A percentile compares a stretch with the other conserved stretches of the same genome.
These are phyloP conservation scores for Aphanomyces invadans DNA, from an alignment of 352 stramenopile genomes.

Conservation along the genomic window DNA sequence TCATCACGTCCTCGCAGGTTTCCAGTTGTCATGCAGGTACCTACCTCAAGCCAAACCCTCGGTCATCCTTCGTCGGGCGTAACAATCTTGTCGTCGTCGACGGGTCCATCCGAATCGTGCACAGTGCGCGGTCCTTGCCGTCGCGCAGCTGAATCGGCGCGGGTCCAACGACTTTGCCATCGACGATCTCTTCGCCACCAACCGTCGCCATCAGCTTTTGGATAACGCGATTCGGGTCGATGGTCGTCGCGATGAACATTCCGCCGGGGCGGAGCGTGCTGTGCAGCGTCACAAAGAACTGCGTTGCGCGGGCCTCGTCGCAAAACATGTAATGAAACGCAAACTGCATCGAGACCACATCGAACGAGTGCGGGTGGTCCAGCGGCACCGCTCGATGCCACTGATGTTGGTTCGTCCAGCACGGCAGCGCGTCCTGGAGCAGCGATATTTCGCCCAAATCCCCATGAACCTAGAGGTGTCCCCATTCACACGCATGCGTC, in stretches of 20 bases:
- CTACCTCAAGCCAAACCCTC: slow-evolving; percentile 64
- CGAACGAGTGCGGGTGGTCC: slow-evolving; percentile 58
- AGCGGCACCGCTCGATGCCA: slow-evolving; percentile 57
- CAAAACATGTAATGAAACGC: slow-evolving; percentile 99
- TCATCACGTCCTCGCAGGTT: no score
- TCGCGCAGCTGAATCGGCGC: slow-evolving; percentile 60
- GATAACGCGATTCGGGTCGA: slow-evolving; percentile 90
- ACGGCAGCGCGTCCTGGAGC: slow-evolving; percentile 52
- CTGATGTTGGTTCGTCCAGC: slow-evolving; percentile 50
- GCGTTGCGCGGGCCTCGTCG: slow-evolving; percentile 76
- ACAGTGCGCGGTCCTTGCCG: slow-evolving; percentile 68
- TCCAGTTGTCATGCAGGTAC: no score
- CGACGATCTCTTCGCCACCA: slow-evolving; percentile 23
- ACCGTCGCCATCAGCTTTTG: slow-evolving; percentile 45
- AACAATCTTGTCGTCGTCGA: slow-evolving; percentile 39
- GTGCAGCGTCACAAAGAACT: slow-evolving; percentile 93
- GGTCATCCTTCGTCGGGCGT: slow-evolving; percentile 32
- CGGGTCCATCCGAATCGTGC: slow-evolving; percentile 67
- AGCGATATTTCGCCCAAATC: slow-evolving; percentile 67
- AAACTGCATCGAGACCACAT: slow-evolving; percentile 98
- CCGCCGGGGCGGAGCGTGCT: slow-evolving; percentile 87
- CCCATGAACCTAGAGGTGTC: slow-evolving; percentile 36
- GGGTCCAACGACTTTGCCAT: slow-evolving; percentile 26
- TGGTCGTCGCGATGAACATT: slow-evolving; percentile 95
- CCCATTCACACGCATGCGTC: slow-evolving; percentile 42